Base-by-base conservation (phyloP, 2,329 filamentous ascomycete species). In the Botrytis squamosa region DNA sequence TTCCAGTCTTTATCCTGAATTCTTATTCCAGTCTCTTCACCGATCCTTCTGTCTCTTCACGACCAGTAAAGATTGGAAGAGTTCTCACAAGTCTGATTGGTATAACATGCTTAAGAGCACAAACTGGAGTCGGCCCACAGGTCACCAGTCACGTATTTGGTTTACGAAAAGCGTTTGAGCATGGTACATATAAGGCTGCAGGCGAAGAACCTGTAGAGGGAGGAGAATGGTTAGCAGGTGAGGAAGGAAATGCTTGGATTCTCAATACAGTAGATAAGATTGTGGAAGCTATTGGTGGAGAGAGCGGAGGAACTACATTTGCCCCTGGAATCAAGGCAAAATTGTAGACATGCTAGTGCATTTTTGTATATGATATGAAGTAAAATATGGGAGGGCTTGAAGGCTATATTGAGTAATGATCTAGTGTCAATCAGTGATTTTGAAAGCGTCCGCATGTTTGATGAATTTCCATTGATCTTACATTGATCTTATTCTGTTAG, bases 81-180 rank as follows among this genome's bases (percentile, higher is more conserved):
- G 87, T 93, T 0, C 83, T 94, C 75, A 96, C 93, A 0, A 92
- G 89, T 71, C 82, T 96, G 20, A 86, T 94, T 7, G 93, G 92
- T 0, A 87, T 97, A 44, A 86, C 92, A 8, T 94, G 92, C 79
- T 81, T 97, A 81, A 84, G 93, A 5, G 88, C 93, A 63, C 93
- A 96, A 85, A 92, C 91, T 16, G 93, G 93, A 0, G 93, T 96
- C 0, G 93, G 90, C 0, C 93, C 93, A 1, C 93, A 96, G 85
- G 92, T 97, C 20, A 83, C 92, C 29, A 93, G 91, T 77, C 93
- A 97, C 82, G 86, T 96, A 0, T 95, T 94, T 83, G 93, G 93
- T 0, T 80, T 97, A 82, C 83, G 92, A 74, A 96, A 96, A 84
- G 92, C 89, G 0, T 86, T 92, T 70, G 89, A 92, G 76, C 90